phyloP scores from a whole-genome alignment of 139 green algal species.

The Chlorella vulgaris region DNA sequence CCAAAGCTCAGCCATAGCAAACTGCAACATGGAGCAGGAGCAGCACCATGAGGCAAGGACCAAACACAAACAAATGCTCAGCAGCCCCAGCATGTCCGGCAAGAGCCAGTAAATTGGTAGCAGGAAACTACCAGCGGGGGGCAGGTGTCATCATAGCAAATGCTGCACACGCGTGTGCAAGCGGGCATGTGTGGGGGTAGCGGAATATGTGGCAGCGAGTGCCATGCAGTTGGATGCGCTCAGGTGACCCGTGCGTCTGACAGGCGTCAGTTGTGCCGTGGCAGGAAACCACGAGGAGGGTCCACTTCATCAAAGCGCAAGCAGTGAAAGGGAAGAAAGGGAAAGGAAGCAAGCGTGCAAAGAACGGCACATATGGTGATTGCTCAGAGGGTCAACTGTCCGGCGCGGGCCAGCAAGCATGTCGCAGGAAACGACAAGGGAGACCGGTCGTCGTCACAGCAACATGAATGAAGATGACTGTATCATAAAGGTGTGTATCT shows the following conservation, averaged over 20 bases:
- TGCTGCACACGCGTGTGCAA: too few species aligned
- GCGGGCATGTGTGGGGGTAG: too few species aligned
- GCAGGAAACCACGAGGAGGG: constrained; percentile 13
- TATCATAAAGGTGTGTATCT: neutral
- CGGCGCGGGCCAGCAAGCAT: neutral
- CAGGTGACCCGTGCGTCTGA: too few species aligned
- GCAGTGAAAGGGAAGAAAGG: neutral
- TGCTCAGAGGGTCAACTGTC: constrained; percentile 1
- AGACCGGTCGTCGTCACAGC: constrained; percentile 8
- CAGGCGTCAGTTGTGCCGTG: too few species aligned
- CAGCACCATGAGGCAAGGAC: neutral
- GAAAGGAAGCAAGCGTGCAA: neutral
- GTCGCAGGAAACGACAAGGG: constrained; percentile 21
- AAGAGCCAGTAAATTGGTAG: neutral
- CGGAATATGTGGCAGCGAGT: too few species aligned
- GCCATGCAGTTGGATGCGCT: too few species aligned
- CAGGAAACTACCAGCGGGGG: constrained; percentile 1
- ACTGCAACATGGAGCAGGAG: neutral
- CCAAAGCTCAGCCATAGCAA: neutral
- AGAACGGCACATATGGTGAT: neutral
- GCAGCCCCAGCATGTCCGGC: neutral
- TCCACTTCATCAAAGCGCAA: neutral
- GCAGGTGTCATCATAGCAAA: neutral
- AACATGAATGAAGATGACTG: neutral
- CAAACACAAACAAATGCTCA: neutral